Percentiles rank a stretch among this genome's conserved stretches.
Evolutionary conservation across 139 green algal genomes (phyloP).

Genomic region (Micromonas pusilla): DNA sequence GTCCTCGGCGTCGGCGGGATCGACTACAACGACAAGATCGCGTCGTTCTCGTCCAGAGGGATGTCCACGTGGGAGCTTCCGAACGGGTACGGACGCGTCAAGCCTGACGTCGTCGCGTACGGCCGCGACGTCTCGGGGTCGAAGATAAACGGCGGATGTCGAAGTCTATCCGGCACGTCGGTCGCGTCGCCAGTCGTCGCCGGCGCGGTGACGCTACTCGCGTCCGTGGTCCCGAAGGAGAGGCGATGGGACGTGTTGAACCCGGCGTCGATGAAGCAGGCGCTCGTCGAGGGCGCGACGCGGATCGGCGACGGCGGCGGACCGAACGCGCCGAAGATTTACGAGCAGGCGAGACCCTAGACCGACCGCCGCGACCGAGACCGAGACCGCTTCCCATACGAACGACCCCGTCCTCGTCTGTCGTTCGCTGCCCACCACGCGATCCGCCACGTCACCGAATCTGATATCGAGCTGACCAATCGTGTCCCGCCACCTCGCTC

Average conservation of each 20-base stretch:
- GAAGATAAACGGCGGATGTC: constrained; percentile 57
- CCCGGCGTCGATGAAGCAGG: constrained; percentile 97
- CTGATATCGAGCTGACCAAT: no score
- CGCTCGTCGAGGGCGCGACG: constrained; percentile 83
- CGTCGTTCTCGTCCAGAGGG: constrained; percentile 82
- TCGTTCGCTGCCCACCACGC: constrained; percentile 33
- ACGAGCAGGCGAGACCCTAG: no score
- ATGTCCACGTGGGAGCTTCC: constrained; percentile 97
- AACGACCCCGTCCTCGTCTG: not conserved
- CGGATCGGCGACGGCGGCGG: constrained; percentile 45
- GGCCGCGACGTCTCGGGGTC: constrained; percentile 84
- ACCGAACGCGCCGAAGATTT: constrained; percentile 80
- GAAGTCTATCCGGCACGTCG: constrained; percentile 62
- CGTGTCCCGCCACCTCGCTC: no score
- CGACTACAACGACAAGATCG: constrained; percentile 76
- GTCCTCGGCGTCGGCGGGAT: constrained; percentile 97
- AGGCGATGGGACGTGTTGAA: constrained; percentile 81
- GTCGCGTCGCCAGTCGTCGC: constrained; percentile 95
- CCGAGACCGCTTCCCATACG: constrained; percentile 9
- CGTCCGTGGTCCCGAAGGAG: constrained; percentile 68
- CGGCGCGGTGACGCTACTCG: constrained; percentile 83
- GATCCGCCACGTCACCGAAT: not conserved
- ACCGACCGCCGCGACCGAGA: constrained; percentile 16
- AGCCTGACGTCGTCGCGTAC: constrained; percentile 95
- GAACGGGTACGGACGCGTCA: constrained; percentile 63